Evolutionary conservation across 2,329 filamentous ascomycete species (phyloP).

Genomic region (Colletotrichum plurivorum): DNA sequence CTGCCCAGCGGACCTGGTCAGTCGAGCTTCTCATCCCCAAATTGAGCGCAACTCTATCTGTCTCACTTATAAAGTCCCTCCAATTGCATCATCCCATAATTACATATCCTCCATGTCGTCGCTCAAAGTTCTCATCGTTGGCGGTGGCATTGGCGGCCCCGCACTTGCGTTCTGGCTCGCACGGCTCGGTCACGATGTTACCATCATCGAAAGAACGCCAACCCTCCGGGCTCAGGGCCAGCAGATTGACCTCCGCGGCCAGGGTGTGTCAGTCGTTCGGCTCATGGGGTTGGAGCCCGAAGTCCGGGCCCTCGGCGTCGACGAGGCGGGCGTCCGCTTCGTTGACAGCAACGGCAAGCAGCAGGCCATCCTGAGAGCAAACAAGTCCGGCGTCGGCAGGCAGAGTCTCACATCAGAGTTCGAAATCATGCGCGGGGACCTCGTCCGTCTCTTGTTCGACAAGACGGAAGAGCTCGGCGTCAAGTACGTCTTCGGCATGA

Average conservation of each 20-base stretch:
- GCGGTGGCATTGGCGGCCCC: slow-evolving; percentile 61
- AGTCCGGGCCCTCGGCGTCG: slow-evolving; percentile 54
- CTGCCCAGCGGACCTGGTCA: not conserved
- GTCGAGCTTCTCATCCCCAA: not conserved
- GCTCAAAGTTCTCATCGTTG: slow-evolving; percentile 63
- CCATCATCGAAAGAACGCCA: slow-evolving; percentile 58
- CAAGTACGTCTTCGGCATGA: slow-evolving; percentile 47
- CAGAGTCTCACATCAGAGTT: slow-evolving; percentile 68
- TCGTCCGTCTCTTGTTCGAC: slow-evolving; percentile 66
- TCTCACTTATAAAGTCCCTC: not conserved
- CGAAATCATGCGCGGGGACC: slow-evolving; percentile 72
- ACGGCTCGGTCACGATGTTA: slow-evolving; percentile 53
- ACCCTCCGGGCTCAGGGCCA: slow-evolving; percentile 56
- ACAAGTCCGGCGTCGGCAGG: slow-evolving; percentile 56
- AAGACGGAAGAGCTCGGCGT: slow-evolving; percentile 46
- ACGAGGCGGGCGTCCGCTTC: slow-evolving; percentile 63
- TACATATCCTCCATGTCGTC: slow-evolving; percentile 43
- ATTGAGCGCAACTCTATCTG: not conserved
- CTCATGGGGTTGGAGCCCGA: slow-evolving; percentile 56
- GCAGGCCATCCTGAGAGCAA: slow-evolving; percentile 56
- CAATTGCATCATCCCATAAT: not conserved
- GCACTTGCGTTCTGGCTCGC: slow-evolving; percentile 59
- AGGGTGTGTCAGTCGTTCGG: slow-evolving; percentile 55
- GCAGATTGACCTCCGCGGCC: slow-evolving; percentile 62
- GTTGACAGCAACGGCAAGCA: slow-evolving; percentile 56